Evolutionary conservation across 2,329 filamentous ascomycete species (phyloP).

Genomic region (Trichoderma gracile): DNA sequence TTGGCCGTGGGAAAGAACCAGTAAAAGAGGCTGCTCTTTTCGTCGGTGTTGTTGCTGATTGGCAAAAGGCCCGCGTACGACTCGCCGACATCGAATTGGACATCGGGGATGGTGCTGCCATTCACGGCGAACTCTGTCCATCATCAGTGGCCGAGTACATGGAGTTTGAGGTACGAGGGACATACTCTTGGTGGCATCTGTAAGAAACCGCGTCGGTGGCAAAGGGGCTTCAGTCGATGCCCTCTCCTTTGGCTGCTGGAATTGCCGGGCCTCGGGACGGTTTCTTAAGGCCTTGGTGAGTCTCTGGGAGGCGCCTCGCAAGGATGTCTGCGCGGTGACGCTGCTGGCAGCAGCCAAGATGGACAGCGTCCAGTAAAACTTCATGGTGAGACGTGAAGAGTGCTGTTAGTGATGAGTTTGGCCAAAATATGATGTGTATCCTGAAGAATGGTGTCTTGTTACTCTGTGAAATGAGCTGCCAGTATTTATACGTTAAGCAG

Average conservation of each 20-base stretch:
- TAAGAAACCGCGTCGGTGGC: conserved; percentile 7
- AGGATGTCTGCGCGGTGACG: neutral
- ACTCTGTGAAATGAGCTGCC: no score
- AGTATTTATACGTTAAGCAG: no score
- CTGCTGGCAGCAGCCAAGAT: neutral
- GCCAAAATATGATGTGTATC: no score
- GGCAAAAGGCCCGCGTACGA: conserved; percentile 65
- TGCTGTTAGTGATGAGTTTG: no score
- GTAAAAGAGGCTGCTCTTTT: conserved; percentile 59
- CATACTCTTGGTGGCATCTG: conserved; percentile 7
- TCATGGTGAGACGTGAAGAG: conserved; percentile 1
- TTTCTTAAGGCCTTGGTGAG: neutral
- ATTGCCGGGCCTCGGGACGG: neutral
- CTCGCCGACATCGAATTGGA: conserved; percentile 68
- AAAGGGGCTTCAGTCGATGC: no score
- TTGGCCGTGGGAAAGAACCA: conserved; percentile 66
- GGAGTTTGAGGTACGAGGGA: no score
- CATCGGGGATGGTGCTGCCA: conserved; percentile 64
- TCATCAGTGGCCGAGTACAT: no score
- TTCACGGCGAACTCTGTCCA: conserved; percentile 67
- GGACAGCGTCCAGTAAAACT: neutral
- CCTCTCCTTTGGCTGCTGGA: no score
- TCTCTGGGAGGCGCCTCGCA: neutral
- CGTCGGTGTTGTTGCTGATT: conserved; percentile 45
- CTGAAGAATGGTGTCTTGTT: no score